Conservation (phyloP, 2,329 filamentous ascomycete species). For the Verticillium albo-atrum region DNA sequence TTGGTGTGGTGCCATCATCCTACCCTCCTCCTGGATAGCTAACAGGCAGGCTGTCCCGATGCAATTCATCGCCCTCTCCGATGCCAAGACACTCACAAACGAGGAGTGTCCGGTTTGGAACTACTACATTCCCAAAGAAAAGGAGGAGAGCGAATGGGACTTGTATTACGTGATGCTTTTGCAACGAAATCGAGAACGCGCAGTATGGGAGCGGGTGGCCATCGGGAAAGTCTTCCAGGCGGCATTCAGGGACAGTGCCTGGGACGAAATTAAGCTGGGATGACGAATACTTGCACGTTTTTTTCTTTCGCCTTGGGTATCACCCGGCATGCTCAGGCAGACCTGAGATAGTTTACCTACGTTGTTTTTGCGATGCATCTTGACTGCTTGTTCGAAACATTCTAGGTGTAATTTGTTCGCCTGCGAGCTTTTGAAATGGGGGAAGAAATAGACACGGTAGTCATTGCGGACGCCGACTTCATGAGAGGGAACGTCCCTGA, state of each 20-base stretch:
- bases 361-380: too few relatives aligned
- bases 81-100: slow-evolving; percentile 25
- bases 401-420: too few relatives aligned
- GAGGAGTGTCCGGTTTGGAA: slow-evolving; percentile 26
- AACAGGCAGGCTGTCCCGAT: slow-evolving; percentile 3
- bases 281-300: background rate
- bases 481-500: too few relatives aligned
- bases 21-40: slow-evolving; percentile 15
- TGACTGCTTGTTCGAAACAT: too few relatives aligned
- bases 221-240: slow-evolving; percentile 66
- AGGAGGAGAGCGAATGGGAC: slow-evolving; percentile 25
- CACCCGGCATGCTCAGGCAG: too few relatives aligned
- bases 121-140: slow-evolving; percentile 27
- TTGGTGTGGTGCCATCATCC: slow-evolving; percentile 25
- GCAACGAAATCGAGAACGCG: slow-evolving; percentile 35
- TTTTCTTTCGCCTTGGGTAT: too few relatives aligned
- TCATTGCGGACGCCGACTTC: too few relatives aligned
- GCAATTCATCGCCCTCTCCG: slow-evolving; percentile 26
- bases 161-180: slow-evolving; percentile 27
- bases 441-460: too few relatives aligned
- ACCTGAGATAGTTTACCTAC: too few relatives aligned
- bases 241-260: background rate
- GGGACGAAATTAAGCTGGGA: background rate
- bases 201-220: slow-evolving; percentile 71
- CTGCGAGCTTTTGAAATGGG: too few relatives aligned